Percentiles rank a stretch among this genome's conserved stretches.
Evolutionary conservation across 1,139 yeast genomes (phyloP).

Genomic region (Kurtzmaniella quercitrusa): DNA sequence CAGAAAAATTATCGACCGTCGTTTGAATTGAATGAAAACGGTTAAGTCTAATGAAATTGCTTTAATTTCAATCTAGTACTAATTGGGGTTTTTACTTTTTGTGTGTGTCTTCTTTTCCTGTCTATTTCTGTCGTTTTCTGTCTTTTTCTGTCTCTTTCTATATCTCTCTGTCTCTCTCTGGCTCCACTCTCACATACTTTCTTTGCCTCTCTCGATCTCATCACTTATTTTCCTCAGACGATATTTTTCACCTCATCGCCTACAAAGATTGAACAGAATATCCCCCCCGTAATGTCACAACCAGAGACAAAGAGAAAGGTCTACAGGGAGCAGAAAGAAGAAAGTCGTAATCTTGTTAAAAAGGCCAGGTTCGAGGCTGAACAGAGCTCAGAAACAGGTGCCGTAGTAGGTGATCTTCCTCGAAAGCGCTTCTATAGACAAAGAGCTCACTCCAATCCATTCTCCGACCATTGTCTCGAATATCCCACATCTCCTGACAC

Average conservation of each 20-base stretch:
- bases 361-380: conserved; percentile 21
- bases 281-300: conserved; percentile 14
- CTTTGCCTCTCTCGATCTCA: not conserved
- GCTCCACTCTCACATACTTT: not conserved
- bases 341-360: conserved; percentile 30
- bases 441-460: conserved; percentile 96
- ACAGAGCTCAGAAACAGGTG: conserved; percentile 9
- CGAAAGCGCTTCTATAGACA: conserved; percentile 90
- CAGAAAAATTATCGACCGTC: too few species aligned
- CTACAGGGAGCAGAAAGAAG: conserved; percentile 36
- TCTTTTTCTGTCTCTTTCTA: too few species aligned
- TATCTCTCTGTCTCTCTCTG: too few species aligned
- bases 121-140: too few species aligned
- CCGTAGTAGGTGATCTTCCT: conserved; percentile 53
- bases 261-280: conserved; percentile 4
- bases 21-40: too few species aligned
- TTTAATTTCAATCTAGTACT: too few species aligned
- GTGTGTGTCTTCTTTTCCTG: too few species aligned
- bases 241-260: not conserved
- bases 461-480: conserved; percentile 88
- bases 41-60: too few species aligned
- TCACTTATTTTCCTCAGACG: not conserved
- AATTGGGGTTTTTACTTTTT: too few species aligned
- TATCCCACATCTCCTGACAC: conserved; percentile 76
- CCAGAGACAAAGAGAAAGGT: conserved; percentile 36